Evolutionary conservation across 768 basidiomycete species (phyloP), one percentile per base, ranked within the genome.

Genomic region (Chalciporus pseudorubinellus): DNA sequence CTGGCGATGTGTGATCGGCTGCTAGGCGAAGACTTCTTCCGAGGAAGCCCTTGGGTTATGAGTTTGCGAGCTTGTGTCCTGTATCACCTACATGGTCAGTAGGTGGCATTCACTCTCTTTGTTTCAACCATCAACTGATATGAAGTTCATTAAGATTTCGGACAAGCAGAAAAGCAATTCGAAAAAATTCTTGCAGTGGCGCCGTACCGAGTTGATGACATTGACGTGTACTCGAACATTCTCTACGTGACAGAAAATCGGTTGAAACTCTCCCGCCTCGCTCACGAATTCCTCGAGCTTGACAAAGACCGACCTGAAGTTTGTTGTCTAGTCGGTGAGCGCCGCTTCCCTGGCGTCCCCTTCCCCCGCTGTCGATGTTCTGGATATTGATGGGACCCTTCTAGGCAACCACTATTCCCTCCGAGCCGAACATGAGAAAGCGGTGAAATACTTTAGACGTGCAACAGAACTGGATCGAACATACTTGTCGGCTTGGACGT

Each of bases 401-500:
- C 9, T 58, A 99, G 95, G 97, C n/a, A 98, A 98, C 63, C 93
- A 98, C 64, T 95, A 95, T 72, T 97, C 95, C 7, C 77, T 95
- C 13, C 84, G 93, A 22, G 82, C 84, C 12, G 95, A 98, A 62
- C 94, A 98, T 69, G 92, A 92, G 67, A 95, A 95, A 71, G 94
- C 97, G 1, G 87, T 98, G 58, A 88, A 88, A 61, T 98, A 98
- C 70, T 98, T 98, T 72, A 80, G 87, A 56, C 81, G 95, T 52
- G 93, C 95, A 8, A 89, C 94, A n/a, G 87, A 95, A 63, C 81
- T 99, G 42, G 95, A 99, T 68, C 82, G 90, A 49, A 94, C 89
- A 2, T 98, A 94, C 70, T 78, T 98, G 40, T 90, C 94, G 7
- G 97, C 97, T 6, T 99, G 97, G 97, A 98, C 95, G 4, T 73